phyloP scores from a whole-genome alignment of 1,139 yeast genomes.

The Geotrichum citri-aurantii region DNA sequence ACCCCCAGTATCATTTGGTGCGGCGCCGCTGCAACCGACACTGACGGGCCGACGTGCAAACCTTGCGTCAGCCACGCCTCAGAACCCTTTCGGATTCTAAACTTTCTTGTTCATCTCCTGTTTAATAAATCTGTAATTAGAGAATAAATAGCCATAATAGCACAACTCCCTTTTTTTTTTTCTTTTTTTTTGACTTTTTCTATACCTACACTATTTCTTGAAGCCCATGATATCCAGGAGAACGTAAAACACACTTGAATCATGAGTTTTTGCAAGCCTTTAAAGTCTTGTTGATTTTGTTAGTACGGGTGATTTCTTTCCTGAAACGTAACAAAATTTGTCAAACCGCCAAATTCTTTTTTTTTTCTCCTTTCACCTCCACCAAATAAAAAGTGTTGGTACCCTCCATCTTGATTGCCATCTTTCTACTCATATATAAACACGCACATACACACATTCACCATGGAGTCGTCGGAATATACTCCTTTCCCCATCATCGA shows the following conservation, averaged over 20 bases:
- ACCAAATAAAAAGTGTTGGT: neutral
- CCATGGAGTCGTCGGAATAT: neutral
- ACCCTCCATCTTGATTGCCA: neutral
- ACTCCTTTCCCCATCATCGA: neutral
- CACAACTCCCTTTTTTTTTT: too few species aligned
- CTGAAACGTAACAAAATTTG: neutral
- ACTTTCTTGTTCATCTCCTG: neutral
- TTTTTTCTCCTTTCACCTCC: neutral
- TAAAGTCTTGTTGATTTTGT: neutral
- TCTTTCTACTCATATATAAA: neutral
- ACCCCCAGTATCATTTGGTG: conserved; percentile 35
- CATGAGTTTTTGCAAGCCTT: neutral
- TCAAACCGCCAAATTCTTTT: neutral
- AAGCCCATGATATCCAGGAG: neutral
- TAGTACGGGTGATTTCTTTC: neutral
- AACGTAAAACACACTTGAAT: neutral
- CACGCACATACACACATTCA: too few species aligned
- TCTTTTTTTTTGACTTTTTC: neutral
- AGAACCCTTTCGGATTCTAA: conserved; percentile 89
- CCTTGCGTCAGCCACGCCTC: conserved; percentile 79
- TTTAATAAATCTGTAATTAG: neutral
- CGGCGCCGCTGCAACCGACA: conserved; percentile 41
- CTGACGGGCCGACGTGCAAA: conserved; percentile 75
- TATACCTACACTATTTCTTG: neutral
- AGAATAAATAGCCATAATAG: neutral